These are phyloP conservation scores for Metrosideros polymorpha DNA, from an alignment of 441 rosid species.

Conservation along the genomic window DNA sequence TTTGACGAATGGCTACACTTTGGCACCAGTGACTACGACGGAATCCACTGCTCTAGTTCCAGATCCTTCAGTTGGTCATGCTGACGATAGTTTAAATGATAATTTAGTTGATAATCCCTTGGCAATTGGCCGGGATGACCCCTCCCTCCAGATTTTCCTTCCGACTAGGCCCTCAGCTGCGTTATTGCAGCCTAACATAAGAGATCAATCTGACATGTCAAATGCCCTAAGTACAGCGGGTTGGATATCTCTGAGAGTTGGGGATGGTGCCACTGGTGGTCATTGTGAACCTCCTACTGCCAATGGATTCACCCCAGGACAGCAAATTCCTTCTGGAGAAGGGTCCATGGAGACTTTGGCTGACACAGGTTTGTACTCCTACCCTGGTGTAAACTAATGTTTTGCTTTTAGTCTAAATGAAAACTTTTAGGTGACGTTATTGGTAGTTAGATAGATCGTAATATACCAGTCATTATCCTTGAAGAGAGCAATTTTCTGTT, in stretches of 20 bases:
- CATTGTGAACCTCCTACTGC: conserved; percentile 35
- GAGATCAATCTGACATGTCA: conserved; percentile 67
- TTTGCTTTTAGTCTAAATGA: background rate
- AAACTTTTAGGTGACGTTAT: background rate
- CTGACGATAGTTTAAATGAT: conserved; percentile 45
- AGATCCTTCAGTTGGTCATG: conserved; percentile 43
- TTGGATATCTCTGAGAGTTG: conserved; percentile 95
- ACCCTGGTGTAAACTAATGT: background rate
- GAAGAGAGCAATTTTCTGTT: background rate
- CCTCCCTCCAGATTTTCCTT: conserved; percentile 89
- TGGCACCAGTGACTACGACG: conserved; percentile 53
- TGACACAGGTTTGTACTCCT: conserved; percentile 65
- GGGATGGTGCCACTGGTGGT: conserved; percentile 52
- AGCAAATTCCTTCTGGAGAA: conserved; percentile 42
- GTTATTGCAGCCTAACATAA: conserved; percentile 40
- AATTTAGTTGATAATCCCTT: conserved; percentile 82
- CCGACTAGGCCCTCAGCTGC: conserved; percentile 74
- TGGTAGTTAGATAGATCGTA: background rate
- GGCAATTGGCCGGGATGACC: conserved; percentile 77
- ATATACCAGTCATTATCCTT: background rate
- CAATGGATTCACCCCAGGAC: conserved; percentile 48
- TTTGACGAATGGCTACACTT: conserved; percentile 50
- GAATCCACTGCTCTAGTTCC: conserved; percentile 36
- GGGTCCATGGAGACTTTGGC: conserved; percentile 42
- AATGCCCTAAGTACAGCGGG: conserved; percentile 74